Evolutionary conservation across 2,329 filamentous ascomycete genomes (phyloP), one percentile per base, ranked within the genome.

Genomic region (Claviceps capensis): DNA sequence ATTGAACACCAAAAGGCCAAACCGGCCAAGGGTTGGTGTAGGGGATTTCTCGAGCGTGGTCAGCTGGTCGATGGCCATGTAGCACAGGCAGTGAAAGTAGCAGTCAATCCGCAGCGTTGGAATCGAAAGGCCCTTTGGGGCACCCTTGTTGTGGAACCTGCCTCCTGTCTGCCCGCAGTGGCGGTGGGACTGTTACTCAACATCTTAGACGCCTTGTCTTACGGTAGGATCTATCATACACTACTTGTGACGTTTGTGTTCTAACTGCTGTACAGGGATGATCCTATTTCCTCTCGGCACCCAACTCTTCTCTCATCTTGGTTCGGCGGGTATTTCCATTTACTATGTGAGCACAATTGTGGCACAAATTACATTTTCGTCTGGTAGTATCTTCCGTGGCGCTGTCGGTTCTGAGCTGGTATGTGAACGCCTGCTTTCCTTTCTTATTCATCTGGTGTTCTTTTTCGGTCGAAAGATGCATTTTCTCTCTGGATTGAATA

Each of bases 261-360:
- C 54, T 62, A 54, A 59, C 55, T 46, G 30, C 47, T 36, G 19
- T 38, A 14, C 43, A 83, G 81, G 87, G 60, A 93, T 95, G 86
- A 95, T 96, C 61, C 71, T 98, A 13, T 98, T 98, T 58, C 93
- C 93, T 0, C 75, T 98, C 0, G 90, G 91, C 6, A 85, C 87
- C 56, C 81, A 87, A 7, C 78, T 95, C 19, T 98, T 98, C 65
- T 80, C 85, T 30, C 78, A 85, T 56, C 79, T 97, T 6, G 93
- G 91, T 1, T 84, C 91, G 0, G 91, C 95, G 52, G 93, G 93
- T 23, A 95, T 98, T 52, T 95, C 93, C 0, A 96, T 98, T 69
- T 98, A 97, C 71, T 98, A 97, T 66, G 87, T 98, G 59, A 96
- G 90, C 74, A 96, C 90, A 53, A 95, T 98, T 56, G 79, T 97